Base-by-base conservation (phyloP, 495 filamentous ascomycete genomes). In the Lepraria neglecta region DNA sequence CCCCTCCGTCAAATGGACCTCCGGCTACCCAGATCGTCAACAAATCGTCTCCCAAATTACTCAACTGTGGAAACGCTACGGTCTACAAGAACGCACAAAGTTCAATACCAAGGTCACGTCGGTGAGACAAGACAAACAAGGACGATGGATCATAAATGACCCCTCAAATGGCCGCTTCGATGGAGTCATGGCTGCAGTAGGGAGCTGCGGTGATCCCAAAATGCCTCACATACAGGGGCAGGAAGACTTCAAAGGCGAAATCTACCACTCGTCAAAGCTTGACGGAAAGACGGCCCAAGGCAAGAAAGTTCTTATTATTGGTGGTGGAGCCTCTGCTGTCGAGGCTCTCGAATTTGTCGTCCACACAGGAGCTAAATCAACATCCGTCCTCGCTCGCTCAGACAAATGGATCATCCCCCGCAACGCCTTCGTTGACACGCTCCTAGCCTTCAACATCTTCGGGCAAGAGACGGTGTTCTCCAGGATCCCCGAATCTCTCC, bases 351-450 rank as follows among this genome's bases (percentile, higher is more conserved):
- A 95, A 64, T 94, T 90, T 65, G 89, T 87, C 9, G 80, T 86
- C 21, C 73, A 82, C 51, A 80, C 83, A 45, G 79, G 82, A 2
- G 89, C 89, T 0, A 74, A 73, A 7, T 83, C 86, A 64, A 85
- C 87, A 1, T 84, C 86, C 63, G 83, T 95, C 19, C 78, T 94
- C 6, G 84, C 89, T 1, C 81, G 90, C 17, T 86, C 82, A 28
- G 90, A 94, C 68, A 94, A 94, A 75, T 94, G 90, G 90, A 86
- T 94, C 56, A 92, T 94, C 58, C 90, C 89, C 3, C 83, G 90
- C 15, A 91, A 92, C 64, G 75, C 87, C 3, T 44, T 92, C 15
- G 76, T 91, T 38, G 87, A 94, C 69, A 78, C 84, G 9, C 76
- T 94, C 24, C 77, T 95, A 12, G 78, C 87, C 1, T 71, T 89